Evolutionary conservation across 225 moss, liverwort and hornwort genomes (phyloP).

Genomic region (Pseudoscleropodium purum): DNA sequence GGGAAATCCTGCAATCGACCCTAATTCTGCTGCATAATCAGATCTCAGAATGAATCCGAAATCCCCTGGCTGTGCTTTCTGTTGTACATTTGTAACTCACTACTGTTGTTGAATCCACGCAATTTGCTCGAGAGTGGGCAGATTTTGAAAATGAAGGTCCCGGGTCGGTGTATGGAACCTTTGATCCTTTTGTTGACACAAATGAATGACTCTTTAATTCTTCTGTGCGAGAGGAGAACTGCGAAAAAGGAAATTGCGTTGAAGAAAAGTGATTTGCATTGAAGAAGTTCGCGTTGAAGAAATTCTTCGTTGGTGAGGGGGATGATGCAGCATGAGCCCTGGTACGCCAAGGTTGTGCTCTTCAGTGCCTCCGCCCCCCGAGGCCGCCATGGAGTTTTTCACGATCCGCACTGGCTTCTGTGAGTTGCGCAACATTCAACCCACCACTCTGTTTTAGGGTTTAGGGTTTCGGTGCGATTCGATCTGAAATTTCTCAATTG

Average conservation of each 20-base stretch:
- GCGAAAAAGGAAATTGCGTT: too few species aligned
- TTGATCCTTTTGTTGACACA: too few species aligned
- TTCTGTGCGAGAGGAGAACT: not conserved
- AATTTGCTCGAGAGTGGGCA: not conserved
- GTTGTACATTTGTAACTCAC: not conserved
- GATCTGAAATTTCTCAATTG: not conserved
- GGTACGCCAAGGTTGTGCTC: conserved; percentile 39
- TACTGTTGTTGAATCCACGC: not conserved
- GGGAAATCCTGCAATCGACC: too few species aligned
- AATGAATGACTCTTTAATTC: too few species aligned
- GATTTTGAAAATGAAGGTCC: not conserved
- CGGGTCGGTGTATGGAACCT: not conserved
- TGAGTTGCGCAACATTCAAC: not conserved
- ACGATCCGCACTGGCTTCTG: conserved; percentile 46
- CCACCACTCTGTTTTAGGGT: not conserved
- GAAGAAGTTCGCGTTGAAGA: not conserved
- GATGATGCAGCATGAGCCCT: conserved; percentile 21
- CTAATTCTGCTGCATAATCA: not conserved
- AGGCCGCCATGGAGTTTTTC: conserved; percentile 45
- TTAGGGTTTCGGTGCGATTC: not conserved
- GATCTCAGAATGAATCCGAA: too few species aligned
- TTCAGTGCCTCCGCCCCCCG: conserved; percentile 18
- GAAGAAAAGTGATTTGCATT: not conserved
- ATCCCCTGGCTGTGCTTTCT: not conserved
- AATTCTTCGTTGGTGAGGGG: not conserved